phyloP scores from a whole-genome alignment of 495 filamentous ascomycete species.

The Penicillium pulvis region DNA sequence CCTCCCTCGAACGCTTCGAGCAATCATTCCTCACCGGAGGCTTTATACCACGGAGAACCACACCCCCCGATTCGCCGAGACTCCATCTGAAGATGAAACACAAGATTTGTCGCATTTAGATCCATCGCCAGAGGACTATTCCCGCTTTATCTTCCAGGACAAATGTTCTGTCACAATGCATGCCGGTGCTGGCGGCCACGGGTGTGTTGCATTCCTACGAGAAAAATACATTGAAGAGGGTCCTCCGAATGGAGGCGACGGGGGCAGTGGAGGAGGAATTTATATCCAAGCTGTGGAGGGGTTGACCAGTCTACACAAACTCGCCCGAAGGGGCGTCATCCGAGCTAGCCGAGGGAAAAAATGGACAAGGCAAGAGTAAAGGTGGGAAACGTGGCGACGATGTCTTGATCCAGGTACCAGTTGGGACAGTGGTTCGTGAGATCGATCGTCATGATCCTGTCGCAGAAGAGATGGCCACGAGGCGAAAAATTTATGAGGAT shows the following conservation, averaged over 20 bases:
- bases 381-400: slow-evolving; percentile 84
- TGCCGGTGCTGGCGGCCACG: slow-evolving; percentile 81
- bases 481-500: slow-evolving; percentile 21
- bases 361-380: slow-evolving; percentile 80
- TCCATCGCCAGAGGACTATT: slow-evolving; percentile 79
- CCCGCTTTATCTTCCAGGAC: slow-evolving; percentile 80
- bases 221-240: slow-evolving; percentile 86
- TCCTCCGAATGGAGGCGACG: slow-evolving; percentile 96
- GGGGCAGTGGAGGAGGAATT: slow-evolving; percentile 85
- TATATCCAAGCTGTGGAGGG: slow-evolving; percentile 93
- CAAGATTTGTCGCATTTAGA: slow-evolving; percentile 64
- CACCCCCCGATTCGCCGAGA: slow-evolving; percentile 11
- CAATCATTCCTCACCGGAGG: slow-evolving; percentile 32
- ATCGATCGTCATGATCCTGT: slow-evolving; percentile 75
- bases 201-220: slow-evolving; percentile 89
- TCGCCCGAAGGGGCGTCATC: slow-evolving; percentile 73
- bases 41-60: slow-evolving; percentile 37
- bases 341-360: slow-evolving; percentile 81
- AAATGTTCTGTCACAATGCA: slow-evolving; percentile 74
- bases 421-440: slow-evolving; percentile 89
- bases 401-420: slow-evolving; percentile 83
- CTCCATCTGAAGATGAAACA: slow-evolving; percentile 20
- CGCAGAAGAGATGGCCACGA: slow-evolving; percentile 57
- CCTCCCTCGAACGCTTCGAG: slow-evolving; percentile 36
- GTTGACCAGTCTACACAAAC: slow-evolving; percentile 89